phyloP scores from a whole-genome alignment of 106 monocot species.

The Apostasia ramifera region DNA sequence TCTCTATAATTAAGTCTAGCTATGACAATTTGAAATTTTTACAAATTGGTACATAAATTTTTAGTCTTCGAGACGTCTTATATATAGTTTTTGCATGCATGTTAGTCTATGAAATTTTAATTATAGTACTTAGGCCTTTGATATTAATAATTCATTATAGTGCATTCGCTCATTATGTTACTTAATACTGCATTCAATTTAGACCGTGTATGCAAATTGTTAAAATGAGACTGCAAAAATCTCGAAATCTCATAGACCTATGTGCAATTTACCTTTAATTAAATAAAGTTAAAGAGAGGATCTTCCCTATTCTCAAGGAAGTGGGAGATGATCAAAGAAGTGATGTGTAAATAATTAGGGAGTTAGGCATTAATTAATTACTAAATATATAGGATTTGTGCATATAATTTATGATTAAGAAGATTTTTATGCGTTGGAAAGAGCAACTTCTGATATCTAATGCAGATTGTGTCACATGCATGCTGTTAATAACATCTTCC shows the following conservation, averaged over 20 bases:
- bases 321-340: background rate
- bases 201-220: no score
- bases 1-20: no score
- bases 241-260: background rate
- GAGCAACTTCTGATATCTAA: background rate
- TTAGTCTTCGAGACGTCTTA: no score
- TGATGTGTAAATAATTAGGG: background rate
- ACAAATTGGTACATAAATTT: no score
- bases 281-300: background rate
- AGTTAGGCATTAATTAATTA: background rate
- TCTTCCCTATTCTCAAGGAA: background rate
- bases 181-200: no score
- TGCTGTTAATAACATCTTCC: background rate
- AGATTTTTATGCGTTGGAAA: slow-evolving; percentile 1
- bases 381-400: background rate
- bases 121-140: no score
- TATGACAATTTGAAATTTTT: no score
- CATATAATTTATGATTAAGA: background rate
- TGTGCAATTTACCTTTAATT: background rate
- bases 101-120: no score
- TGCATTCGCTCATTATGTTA: no score
- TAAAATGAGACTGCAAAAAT: no score
- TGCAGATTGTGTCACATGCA: background rate
- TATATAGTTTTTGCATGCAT: no score
- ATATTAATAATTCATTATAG: no score